Percentiles rank a stretch among this genome's conserved stretches.
Conservation (phyloP, 1,139 yeast genomes). For the Pichia sp. region DNA sequence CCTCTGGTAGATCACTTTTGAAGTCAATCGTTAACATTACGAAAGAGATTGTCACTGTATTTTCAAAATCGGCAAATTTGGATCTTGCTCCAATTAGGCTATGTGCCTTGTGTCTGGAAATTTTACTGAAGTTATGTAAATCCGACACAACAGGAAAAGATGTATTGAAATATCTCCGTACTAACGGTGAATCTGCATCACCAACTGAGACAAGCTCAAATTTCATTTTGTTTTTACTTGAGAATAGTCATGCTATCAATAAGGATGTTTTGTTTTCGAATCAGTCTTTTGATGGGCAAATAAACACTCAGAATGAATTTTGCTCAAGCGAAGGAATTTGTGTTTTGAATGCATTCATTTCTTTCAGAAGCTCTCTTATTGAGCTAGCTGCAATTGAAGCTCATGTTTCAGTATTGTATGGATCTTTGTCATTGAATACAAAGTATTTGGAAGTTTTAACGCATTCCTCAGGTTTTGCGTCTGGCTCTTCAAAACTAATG, state of each 20-base stretch:
- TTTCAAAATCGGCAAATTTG: slow-evolving; percentile 33
- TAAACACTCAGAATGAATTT: slow-evolving; percentile 34
- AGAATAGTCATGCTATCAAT: slow-evolving; percentile 51
- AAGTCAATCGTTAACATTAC: slow-evolving; percentile 49
- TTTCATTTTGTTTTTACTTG: slow-evolving; percentile 50
- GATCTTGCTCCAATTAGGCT: slow-evolving; percentile 54
- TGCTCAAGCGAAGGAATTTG: slow-evolving; percentile 41
- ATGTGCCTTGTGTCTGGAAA: slow-evolving; percentile 54
- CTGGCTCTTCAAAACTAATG: slow-evolving; percentile 59
- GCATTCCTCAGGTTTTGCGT: slow-evolving; percentile 42
- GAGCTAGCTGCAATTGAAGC: slow-evolving; percentile 61
- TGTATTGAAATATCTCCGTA: slow-evolving; percentile 52
- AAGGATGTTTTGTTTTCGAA: slow-evolving; percentile 48
- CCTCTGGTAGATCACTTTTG: slow-evolving; percentile 52
- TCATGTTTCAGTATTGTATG: slow-evolving; percentile 50
- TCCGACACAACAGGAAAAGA: slow-evolving; percentile 49
- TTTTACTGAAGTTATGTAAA: slow-evolving; percentile 56
- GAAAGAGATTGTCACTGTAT: slow-evolving; percentile 37
- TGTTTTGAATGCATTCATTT: slow-evolving; percentile 58
- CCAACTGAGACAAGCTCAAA: slow-evolving; percentile 30
- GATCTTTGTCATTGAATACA: slow-evolving; percentile 52
- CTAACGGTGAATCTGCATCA: slow-evolving; percentile 23
- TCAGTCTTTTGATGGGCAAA: slow-evolving; percentile 40
- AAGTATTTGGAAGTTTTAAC: slow-evolving; percentile 53
- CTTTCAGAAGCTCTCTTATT: slow-evolving; percentile 56